Conservation (phyloP, 139 green algal species). For the Pseudopediastrum boryanum region DNA sequence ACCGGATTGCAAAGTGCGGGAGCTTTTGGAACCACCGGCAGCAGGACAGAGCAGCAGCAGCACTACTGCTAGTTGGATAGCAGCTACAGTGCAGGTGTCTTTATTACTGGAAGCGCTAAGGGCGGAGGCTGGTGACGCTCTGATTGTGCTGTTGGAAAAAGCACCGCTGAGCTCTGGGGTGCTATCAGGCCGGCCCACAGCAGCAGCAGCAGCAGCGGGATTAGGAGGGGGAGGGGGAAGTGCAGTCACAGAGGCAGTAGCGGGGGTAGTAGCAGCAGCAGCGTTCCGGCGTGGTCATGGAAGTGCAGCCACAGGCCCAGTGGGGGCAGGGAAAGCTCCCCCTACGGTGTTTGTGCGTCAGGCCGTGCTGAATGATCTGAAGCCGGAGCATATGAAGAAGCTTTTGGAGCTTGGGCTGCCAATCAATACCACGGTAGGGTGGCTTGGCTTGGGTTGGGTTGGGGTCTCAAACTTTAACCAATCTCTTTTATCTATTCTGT, state of each 20-base stretch:
- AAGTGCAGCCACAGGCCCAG: not conserved
- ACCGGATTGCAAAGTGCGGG: not conserved
- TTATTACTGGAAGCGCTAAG: no score
- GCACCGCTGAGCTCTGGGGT: not conserved
- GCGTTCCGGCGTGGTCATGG: not conserved
- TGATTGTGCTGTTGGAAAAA: not conserved
- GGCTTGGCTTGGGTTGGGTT: no score
- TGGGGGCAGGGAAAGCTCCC: conserved; percentile 3
- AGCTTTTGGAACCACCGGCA: no score
- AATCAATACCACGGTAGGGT: conserved; percentile 2
- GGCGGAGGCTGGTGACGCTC: no score
- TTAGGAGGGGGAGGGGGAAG: not conserved
- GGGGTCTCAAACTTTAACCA: no score
- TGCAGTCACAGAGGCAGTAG: not conserved
- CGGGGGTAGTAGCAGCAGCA: not conserved
- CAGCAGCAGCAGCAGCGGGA: not conserved
- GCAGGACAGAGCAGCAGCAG: not conserved
- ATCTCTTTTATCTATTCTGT: no score
- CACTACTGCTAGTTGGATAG: not conserved
- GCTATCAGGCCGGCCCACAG: not conserved
- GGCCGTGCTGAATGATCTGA: no score
- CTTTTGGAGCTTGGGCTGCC: conserved; percentile 19
- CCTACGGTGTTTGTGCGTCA: no score
- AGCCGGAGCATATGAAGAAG: not conserved
- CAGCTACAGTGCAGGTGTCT: no score